Percentiles rank a stretch among this genome's conserved stretches.
Evolutionary conservation across 2,329 filamentous ascomycete species (phyloP).

Genomic region (Phoma sp.): DNA sequence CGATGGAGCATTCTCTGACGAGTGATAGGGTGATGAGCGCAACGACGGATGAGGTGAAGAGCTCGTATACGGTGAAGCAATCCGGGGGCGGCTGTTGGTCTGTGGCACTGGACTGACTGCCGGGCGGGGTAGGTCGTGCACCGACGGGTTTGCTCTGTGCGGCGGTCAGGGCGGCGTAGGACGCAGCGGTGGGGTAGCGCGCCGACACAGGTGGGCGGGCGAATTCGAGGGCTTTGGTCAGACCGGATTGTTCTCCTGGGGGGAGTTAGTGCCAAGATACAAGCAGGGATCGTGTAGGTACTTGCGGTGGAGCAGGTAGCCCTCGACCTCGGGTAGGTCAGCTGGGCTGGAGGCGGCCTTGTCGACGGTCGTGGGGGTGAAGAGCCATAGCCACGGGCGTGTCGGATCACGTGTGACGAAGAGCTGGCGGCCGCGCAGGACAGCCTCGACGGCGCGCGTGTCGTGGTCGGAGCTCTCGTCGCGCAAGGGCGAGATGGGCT

Average conservation of each 20-base stretch:
- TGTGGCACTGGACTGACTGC: slow-evolving; percentile 18
- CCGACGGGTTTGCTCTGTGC: slow-evolving; percentile 31
- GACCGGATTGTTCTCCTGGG: slow-evolving; percentile 42
- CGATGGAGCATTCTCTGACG: slow-evolving; percentile 40
- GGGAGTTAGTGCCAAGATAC: slow-evolving; percentile 24
- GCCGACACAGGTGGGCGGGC: slow-evolving; percentile 39
- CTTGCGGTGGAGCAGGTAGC: slow-evolving; percentile 43
- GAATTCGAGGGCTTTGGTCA: slow-evolving; percentile 45
- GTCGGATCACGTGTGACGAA: slow-evolving; percentile 42
- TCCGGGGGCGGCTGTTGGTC: slow-evolving; percentile 38
- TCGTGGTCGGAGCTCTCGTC: slow-evolving; percentile 36
- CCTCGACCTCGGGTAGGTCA: slow-evolving; percentile 37
- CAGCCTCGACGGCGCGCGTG: slow-evolving; percentile 40
- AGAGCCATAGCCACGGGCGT: slow-evolving; percentile 46
- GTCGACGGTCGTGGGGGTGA: slow-evolving; percentile 37
- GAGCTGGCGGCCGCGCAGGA: slow-evolving; percentile 36
- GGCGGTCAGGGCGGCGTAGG: slow-evolving; percentile 29
- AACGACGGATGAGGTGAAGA: slow-evolving; percentile 48
- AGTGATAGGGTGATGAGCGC: slow-evolving; percentile 45
- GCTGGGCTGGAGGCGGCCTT: slow-evolving; percentile 28
- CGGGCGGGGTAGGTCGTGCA: slow-evolving; percentile 27
- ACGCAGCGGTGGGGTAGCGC: slow-evolving; percentile 28
- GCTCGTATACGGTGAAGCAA: slow-evolving; percentile 45
- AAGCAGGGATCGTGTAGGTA: background rate
- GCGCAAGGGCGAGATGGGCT: slow-evolving; percentile 15